A percentile compares a stretch with the other conserved stretches of the same genome.
Evolutionary conservation across 257 asterid genomes (phyloP).

Genomic region (Jacaranda copaia): DNA sequence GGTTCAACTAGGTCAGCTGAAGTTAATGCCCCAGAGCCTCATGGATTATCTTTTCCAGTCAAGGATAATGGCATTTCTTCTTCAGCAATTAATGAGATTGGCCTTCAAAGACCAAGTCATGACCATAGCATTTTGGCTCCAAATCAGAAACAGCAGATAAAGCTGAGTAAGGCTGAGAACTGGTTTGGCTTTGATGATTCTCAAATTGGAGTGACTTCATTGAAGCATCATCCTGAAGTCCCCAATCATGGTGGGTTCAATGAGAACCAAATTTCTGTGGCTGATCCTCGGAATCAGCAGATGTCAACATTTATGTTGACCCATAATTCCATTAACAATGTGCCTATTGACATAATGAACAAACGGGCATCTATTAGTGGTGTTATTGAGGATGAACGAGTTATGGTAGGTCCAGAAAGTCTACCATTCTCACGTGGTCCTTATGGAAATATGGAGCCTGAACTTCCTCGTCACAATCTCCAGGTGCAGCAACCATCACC

Average conservation of each 20-base stretch:
- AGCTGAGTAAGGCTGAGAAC: slow-evolving; percentile 44
- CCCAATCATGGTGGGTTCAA: slow-evolving; percentile 46
- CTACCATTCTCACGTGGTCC: slow-evolving; percentile 46
- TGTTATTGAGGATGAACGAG: slow-evolving; percentile 44
- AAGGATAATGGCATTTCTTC: slow-evolving; percentile 42
- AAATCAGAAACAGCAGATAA: slow-evolving; percentile 44
- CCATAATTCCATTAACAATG: slow-evolving; percentile 44
- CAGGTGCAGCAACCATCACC: slow-evolving; percentile 53
- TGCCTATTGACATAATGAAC: slow-evolving; percentile 43
- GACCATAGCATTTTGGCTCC: slow-evolving; percentile 33
- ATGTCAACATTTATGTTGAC: slow-evolving; percentile 40
- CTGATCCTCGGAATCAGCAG: slow-evolving; percentile 44
- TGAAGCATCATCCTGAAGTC: slow-evolving; percentile 36
- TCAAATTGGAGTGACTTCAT: slow-evolving; percentile 38
- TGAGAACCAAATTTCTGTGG: slow-evolving; percentile 47
- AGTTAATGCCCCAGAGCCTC: slow-evolving; percentile 40
- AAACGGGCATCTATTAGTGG: slow-evolving; percentile 52
- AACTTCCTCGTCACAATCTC: slow-evolving; percentile 40
- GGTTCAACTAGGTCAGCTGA: slow-evolving; percentile 47
- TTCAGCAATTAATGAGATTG: slow-evolving; percentile 34
- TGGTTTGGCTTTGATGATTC: slow-evolving; percentile 57
- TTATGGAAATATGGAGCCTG: slow-evolving; percentile 47
- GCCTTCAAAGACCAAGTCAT: slow-evolving; percentile 32
- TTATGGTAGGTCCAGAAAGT: slow-evolving; percentile 47
- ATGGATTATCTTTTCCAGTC: slow-evolving; percentile 42